These are phyloP conservation scores for Beauveria sp. DNA, from an alignment of 2,329 filamentous ascomycete genomes.

Conservation along the genomic window DNA sequence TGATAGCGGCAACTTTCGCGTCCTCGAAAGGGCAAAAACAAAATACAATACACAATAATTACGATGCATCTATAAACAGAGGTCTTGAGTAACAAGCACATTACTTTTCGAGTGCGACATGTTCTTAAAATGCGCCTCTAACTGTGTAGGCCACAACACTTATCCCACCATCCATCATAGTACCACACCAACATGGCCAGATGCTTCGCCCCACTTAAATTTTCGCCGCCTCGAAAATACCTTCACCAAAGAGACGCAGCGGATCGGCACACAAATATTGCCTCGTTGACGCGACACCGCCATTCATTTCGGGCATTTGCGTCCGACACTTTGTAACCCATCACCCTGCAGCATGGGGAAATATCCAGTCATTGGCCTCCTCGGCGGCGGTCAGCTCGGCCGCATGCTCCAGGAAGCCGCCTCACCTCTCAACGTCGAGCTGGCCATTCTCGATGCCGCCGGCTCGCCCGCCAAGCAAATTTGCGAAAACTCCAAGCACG, in stretches of 20 bases:
- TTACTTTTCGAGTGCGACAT: no score
- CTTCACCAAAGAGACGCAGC: not conserved
- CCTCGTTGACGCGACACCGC: not conserved
- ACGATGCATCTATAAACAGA: no score
- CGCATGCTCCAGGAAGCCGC: constrained; percentile 93
- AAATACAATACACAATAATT: no score
- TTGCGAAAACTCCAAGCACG: constrained; percentile 64
- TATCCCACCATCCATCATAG: no score
- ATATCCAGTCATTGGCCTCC: constrained; percentile 41
- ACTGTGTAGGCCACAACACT: no score
- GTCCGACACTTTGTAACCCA: not conserved
- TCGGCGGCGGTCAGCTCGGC: constrained; percentile 68
- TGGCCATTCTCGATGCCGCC: constrained; percentile 71
- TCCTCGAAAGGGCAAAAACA: no score
- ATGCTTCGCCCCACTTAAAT: no score
- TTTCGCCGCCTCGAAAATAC: not conserved
- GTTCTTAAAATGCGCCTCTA: no score
- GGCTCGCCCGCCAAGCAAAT: constrained; percentile 80
- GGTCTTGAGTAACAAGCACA: no score
- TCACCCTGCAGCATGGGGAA: constrained; percentile 18
- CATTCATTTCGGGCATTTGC: not conserved
- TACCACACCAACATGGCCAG: no score
- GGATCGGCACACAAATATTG: not conserved
- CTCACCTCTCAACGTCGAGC: constrained; percentile 61
- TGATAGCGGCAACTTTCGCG: no score